Percentiles rank a stretch among this genome's conserved stretches.
These are phyloP conservation scores for Fusarium sp. DNA, from an alignment of 2,329 filamentous ascomycete genomes.

Conservation along the genomic window DNA sequence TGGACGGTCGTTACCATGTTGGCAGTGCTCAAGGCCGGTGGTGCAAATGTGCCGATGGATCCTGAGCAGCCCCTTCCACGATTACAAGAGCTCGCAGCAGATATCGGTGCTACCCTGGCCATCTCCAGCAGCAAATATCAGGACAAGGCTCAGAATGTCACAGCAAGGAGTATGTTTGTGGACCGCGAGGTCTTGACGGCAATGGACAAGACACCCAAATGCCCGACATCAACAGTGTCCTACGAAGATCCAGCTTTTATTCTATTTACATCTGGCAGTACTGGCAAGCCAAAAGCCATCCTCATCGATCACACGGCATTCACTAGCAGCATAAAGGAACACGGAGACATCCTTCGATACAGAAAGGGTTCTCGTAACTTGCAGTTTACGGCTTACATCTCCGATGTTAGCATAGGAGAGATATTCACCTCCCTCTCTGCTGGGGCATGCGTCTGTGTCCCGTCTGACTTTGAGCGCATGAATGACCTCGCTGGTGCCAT, in stretches of 20 bases:
- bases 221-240: background rate
- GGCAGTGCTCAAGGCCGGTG: background rate
- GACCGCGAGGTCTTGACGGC: background rate
- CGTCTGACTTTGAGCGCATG: background rate
- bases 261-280: background rate
- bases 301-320: background rate
- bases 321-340: background rate
- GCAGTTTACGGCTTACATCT: background rate
- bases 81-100: background rate
- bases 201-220: background rate
- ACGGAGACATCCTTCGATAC: background rate
- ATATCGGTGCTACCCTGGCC: background rate
- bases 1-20: background rate
- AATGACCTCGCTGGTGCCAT: background rate
- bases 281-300: background rate
- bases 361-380: background rate
- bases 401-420: background rate
- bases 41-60: background rate
- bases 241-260: background rate
- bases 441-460: background rate
- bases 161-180: background rate
- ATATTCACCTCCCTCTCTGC: background rate
- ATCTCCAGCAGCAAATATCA: background rate
- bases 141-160: background rate
- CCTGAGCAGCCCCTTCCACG: background rate